These are phyloP conservation scores for Metschnikowia drakensbergensis DNA, from an alignment of 805 yeast genomes.

Conservation along the genomic window DNA sequence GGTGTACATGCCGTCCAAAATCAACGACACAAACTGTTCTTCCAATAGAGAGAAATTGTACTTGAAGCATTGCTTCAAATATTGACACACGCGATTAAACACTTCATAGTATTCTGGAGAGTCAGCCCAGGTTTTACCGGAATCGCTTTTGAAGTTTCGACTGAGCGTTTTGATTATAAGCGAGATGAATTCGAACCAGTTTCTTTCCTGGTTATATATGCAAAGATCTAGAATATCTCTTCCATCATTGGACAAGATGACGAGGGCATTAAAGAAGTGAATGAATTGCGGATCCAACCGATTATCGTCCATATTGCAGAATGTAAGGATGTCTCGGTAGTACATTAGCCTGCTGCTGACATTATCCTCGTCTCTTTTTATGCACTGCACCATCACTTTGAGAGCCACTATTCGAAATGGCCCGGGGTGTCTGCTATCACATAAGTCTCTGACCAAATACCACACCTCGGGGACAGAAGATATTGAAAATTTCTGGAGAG, in stretches of 20 bases:
- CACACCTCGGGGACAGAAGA: slow-evolving; percentile 70
- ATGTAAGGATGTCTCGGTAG: slow-evolving; percentile 53
- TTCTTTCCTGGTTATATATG: slow-evolving; percentile 36
- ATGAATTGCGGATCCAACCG: slow-evolving; percentile 49
- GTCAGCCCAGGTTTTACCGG: slow-evolving; percentile 1
- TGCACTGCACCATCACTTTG: slow-evolving; percentile 52
- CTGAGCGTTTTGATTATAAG: slow-evolving; percentile 15
- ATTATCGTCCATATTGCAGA: slow-evolving; percentile 33
- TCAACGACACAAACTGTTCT: slow-evolving; percentile 27
- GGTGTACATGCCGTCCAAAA: slow-evolving; percentile 33
- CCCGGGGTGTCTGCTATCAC: slow-evolving; percentile 32
- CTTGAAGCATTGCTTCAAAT: slow-evolving; percentile 44
- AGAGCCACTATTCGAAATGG: slow-evolving; percentile 45
- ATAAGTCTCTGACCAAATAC: slow-evolving; percentile 59
- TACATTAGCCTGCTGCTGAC: slow-evolving; percentile 50
- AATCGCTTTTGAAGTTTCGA: slow-evolving; percentile 9
- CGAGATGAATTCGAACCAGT: slow-evolving; percentile 18
- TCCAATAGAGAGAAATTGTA: slow-evolving; percentile 45
- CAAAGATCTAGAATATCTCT: slow-evolving; percentile 49
- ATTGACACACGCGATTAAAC: slow-evolving; percentile 25
- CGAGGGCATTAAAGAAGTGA: slow-evolving; percentile 45
- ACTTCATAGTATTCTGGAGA: slow-evolving; percentile 13
- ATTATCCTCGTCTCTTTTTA: slow-evolving; percentile 46
- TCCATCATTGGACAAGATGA: slow-evolving; percentile 49
- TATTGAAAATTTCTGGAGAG: slow-evolving; percentile 49